Percentiles rank a stretch among this genome's conserved stretches.
phyloP scores from a whole-genome alignment of 208 protist species.

The Crithidia acanthocephali region DNA sequence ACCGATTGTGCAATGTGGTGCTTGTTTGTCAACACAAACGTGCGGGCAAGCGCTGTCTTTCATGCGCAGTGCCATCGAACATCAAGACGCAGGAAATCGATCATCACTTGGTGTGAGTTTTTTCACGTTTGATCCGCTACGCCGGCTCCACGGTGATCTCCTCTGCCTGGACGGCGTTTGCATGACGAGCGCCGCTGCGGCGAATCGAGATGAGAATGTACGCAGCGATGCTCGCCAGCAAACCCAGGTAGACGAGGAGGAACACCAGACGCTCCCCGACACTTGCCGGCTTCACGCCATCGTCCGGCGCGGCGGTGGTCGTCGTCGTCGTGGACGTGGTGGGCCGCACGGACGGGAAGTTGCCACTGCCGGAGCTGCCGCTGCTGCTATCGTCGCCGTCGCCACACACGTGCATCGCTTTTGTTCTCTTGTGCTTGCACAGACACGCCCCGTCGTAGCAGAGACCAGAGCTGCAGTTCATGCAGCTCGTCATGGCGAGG shows the following conservation, averaged over 20 bases:
- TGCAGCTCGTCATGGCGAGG: constrained; percentile 51
- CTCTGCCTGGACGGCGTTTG: constrained; percentile 7
- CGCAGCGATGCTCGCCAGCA: constrained; percentile 38
- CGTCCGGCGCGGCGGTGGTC: neutral
- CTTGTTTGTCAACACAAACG: neutral
- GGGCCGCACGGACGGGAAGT: constrained; percentile 30
- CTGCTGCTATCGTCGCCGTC: constrained; percentile 20
- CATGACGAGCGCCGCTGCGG: constrained; percentile 16
- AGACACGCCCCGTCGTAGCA: constrained; percentile 40
- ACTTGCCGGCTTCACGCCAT: constrained; percentile 14
- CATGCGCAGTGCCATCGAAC: neutral
- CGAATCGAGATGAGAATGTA: constrained; percentile 40
- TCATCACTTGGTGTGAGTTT: no score
- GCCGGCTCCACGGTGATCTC: constrained; percentile 26
- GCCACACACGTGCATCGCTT: constrained; percentile 25
- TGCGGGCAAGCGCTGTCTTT: neutral
- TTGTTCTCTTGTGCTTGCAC: constrained; percentile 37
- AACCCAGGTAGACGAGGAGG: constrained; percentile 42
- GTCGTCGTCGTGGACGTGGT: constrained; percentile 8
- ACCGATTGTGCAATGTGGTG: neutral
- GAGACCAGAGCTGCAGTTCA: constrained; percentile 47
- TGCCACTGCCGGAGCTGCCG: constrained; percentile 26
- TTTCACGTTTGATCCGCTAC: no score
- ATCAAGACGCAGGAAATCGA: no score
- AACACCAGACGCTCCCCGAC: constrained; percentile 30